Evolutionary conservation across 176 grass and related monocot species (phyloP).

Genomic region (Secale cereale): DNA sequence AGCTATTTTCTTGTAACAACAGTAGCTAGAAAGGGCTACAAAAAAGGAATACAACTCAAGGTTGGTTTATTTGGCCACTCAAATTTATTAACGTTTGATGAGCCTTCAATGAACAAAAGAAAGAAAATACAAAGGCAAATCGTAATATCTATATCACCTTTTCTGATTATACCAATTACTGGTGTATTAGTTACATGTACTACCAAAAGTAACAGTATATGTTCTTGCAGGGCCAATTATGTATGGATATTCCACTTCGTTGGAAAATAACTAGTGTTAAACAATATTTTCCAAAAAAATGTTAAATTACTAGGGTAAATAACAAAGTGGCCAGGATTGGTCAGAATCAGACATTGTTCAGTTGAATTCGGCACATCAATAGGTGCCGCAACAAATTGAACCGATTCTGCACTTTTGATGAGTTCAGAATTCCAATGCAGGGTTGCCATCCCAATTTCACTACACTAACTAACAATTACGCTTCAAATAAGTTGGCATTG

Average conservation of each 20-base stretch:
- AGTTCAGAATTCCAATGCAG: not conserved
- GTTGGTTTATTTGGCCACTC: not conserved
- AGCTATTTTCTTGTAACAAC: not conserved
- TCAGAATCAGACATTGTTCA: not conserved
- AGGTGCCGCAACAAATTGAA: conserved; percentile 6
- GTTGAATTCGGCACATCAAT: not conserved
- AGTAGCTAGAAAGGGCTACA: not conserved
- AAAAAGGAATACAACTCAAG: not conserved
- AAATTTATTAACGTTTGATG: not conserved
- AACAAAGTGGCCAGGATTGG: not conserved
- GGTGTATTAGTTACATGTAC: not conserved
- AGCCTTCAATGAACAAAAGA: not conserved
- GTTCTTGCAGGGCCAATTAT: conserved; percentile 2
- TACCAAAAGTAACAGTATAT: not conserved
- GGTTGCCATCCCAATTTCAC: not conserved
- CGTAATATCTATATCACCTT: not conserved
- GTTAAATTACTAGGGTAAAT: not conserved
- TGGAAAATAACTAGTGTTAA: not conserved
- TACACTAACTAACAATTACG: conserved; percentile 18
- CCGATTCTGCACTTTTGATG: conserved; percentile 5
- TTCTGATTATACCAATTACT: not conserved
- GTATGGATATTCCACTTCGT: not conserved
- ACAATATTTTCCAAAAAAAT: not conserved
- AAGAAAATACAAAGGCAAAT: not conserved
- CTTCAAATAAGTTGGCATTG: not conserved